These are phyloP conservation scores for Diaporthe australafricana DNA, from an alignment of 2,329 filamentous ascomycete species.

Conservation along the genomic window DNA sequence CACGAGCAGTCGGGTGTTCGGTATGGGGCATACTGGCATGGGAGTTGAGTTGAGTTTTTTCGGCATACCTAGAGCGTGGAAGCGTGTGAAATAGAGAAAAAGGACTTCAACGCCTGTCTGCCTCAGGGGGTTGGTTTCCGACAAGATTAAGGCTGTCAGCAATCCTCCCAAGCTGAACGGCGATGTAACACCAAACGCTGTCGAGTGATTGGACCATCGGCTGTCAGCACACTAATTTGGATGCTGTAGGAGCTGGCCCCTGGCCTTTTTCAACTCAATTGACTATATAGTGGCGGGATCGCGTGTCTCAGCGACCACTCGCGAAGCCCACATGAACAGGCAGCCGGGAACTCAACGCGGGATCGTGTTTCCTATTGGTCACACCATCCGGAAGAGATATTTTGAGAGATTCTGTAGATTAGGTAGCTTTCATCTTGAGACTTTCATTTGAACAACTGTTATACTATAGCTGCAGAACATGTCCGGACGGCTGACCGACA, in stretches of 20 bases:
- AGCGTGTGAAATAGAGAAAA: too few species aligned
- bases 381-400: too few species aligned
- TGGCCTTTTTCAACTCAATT: not conserved
- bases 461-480: too few species aligned
- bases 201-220: not conserved
- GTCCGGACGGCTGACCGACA: too few species aligned
- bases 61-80: too few species aligned
- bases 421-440: too few species aligned
- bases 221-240: not conserved
- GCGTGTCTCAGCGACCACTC: not conserved
- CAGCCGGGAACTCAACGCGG: not conserved
- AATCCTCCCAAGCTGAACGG: not conserved
- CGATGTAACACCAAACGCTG: not conserved
- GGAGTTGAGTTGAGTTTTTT: not conserved
- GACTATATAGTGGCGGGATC: too few species aligned
- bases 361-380: too few species aligned
- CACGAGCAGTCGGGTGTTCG: not conserved
- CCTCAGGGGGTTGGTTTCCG: not conserved
- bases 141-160: slow-evolving; percentile 7
- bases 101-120: not conserved
- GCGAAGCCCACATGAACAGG: not conserved
- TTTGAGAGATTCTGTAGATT: too few species aligned
- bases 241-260: not conserved
- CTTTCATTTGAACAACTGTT: too few species aligned
- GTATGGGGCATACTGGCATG: not conserved